Percentiles rank a stretch among this genome's conserved stretches.
Evolutionary conservation across 1,139 yeast genomes (phyloP).

Genomic region (Pichia sp.): DNA sequence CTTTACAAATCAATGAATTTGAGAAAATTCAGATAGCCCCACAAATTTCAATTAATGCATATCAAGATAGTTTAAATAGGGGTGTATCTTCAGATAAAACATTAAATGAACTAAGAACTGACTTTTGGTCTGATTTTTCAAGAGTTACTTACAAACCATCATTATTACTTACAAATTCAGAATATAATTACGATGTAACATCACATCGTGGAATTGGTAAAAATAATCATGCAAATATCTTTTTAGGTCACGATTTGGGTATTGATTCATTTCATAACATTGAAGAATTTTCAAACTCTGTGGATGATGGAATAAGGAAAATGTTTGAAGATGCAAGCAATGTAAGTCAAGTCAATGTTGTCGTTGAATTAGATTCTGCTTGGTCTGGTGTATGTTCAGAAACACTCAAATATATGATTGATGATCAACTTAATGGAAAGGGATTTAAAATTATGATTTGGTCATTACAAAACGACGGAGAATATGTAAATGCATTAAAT

Average conservation of each 20-base stretch:
- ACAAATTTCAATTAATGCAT: constrained; percentile 39
- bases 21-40: constrained; percentile 16
- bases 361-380: constrained; percentile 64
- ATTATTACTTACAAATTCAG: constrained; percentile 45
- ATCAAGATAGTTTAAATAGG: constrained; percentile 56
- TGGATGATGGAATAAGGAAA: constrained; percentile 55
- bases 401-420: constrained; percentile 34
- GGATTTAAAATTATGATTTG: constrained; percentile 43
- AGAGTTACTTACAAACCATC: constrained; percentile 62
- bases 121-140: constrained; percentile 79
- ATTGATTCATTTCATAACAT: constrained; percentile 38
- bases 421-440: constrained; percentile 16
- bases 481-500: neutral
- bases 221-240: constrained; percentile 32
- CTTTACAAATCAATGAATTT: constrained; percentile 1
- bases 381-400: constrained; percentile 78
- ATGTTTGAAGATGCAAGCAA: constrained; percentile 73
- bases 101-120: constrained; percentile 39
- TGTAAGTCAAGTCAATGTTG: constrained; percentile 61
- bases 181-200: constrained; percentile 49
- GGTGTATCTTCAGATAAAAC: constrained; percentile 24
- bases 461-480: constrained; percentile 36
- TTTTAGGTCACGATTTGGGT: constrained; percentile 44
- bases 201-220: constrained; percentile 33
- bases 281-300: constrained; percentile 36